These are phyloP conservation scores for Crithidia fasciculata DNA, from an alignment of 208 protist genomes.

Conservation along the genomic window DNA sequence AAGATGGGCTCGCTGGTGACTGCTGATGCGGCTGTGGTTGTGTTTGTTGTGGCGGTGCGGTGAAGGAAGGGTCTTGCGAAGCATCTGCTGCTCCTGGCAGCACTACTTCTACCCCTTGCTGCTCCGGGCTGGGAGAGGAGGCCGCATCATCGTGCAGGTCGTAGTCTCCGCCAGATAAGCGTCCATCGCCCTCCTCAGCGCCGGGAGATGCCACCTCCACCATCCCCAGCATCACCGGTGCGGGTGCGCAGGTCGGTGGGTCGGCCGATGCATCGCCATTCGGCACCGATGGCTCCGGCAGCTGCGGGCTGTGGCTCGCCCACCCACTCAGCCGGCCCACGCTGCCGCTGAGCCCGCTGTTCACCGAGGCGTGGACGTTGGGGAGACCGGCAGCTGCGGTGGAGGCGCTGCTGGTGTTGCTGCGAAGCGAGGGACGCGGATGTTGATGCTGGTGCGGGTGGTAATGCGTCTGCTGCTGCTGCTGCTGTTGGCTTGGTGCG, in stretches of 20 bases:
- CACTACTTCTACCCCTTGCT: not conserved
- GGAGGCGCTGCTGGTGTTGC: not conserved
- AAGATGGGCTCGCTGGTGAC: no score
- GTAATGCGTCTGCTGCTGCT: not conserved
- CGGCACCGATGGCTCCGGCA: slow-evolving; percentile 29
- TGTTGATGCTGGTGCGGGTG: not conserved
- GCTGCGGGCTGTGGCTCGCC: slow-evolving; percentile 22
- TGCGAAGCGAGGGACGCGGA: not conserved
- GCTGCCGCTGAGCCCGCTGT: slow-evolving; percentile 21
- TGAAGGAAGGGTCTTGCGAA: not conserved
- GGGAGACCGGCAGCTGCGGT: not conserved
- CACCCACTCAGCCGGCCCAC: slow-evolving; percentile 17
- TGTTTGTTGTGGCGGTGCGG: not conserved
- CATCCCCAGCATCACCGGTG: slow-evolving; percentile 15
- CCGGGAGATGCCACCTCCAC: slow-evolving; percentile 1
- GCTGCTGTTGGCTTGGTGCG: not conserved
- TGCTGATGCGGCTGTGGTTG: not conserved
- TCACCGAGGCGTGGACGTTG: slow-evolving; percentile 1
- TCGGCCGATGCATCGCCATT: slow-evolving; percentile 3
- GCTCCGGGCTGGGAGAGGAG: slow-evolving; percentile 19
- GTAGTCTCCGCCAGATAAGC: not conserved
- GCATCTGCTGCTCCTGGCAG: no score
- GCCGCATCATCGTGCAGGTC: not conserved
- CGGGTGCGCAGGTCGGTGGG: slow-evolving; percentile 25
- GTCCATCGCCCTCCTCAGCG: not conserved